A percentile compares a stretch with the other conserved stretches of the same genome.
phyloP scores from a whole-genome alignment of 108 stramenopile species.

The Nannochloropsis salina region DNA sequence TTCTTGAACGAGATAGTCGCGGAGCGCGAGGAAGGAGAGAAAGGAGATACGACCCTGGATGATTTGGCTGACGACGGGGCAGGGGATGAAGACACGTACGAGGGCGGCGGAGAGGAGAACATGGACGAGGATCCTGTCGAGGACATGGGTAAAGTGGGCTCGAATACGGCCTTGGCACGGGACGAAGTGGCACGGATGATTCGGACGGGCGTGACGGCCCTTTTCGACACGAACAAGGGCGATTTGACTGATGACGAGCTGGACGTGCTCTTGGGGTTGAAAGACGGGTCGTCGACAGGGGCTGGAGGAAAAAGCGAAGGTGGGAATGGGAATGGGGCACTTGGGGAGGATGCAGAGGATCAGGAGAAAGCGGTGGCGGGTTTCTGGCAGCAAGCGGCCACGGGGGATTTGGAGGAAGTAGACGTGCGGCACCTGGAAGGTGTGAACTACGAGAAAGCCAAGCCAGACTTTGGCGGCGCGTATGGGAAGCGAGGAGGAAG shows the following conservation, averaged over 20 bases:
- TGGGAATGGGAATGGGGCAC: background rate
- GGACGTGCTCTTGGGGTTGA: constrained; percentile 34
- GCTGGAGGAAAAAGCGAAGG: background rate
- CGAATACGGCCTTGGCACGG: constrained; percentile 41
- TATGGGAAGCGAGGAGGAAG: background rate
- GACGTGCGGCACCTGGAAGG: constrained; percentile 47
- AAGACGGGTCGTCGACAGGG: background rate
- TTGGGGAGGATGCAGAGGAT: background rate
- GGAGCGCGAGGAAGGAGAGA: constrained; percentile 57
- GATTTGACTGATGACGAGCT: constrained; percentile 47
- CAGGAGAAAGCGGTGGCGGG: constrained; percentile 13
- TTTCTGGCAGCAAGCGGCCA: constrained; percentile 18
- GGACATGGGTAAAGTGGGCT: constrained; percentile 34
- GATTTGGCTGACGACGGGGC: constrained; percentile 24
- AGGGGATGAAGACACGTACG: constrained; percentile 37
- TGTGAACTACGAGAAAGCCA: constrained; percentile 34
- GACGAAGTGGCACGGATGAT: constrained; percentile 51
- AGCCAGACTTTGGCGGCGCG: background rate
- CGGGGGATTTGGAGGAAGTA: constrained; percentile 38
- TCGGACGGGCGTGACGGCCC: constrained; percentile 48
- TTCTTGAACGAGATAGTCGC: constrained; percentile 69
- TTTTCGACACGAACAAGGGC: constrained; percentile 33
- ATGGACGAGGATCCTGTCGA: constrained; percentile 37
- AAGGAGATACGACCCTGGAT: constrained; percentile 46
- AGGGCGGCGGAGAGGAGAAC: constrained; percentile 47